Evolutionary conservation across 1,284 basidiomycete genomes (phyloP).

Genomic region (Sutorius eximius): DNA sequence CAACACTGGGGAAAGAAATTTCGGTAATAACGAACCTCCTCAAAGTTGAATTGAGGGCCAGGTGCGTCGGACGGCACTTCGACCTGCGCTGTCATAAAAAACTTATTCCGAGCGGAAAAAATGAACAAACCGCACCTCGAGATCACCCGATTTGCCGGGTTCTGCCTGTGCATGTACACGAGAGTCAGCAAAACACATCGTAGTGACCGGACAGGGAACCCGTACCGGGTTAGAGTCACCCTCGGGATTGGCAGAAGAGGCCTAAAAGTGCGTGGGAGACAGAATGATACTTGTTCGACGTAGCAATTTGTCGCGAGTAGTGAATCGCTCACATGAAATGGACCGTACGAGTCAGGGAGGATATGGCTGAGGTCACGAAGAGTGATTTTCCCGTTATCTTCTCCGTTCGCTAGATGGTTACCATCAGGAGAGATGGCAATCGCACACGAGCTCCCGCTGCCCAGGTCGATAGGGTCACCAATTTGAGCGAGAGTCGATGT

Average conservation of each 20-base stretch:
- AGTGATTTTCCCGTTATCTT: background rate
- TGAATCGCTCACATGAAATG: background rate
- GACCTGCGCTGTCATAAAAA: background rate
- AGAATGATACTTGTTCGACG: background rate
- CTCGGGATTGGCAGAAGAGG: no score
- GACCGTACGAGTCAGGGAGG: background rate
- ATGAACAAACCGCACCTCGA: background rate
- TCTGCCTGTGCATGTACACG: background rate
- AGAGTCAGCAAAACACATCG: background rate
- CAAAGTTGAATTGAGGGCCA: background rate
- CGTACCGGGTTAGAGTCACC: background rate
- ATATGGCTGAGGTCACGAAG: background rate
- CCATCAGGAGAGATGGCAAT: background rate
- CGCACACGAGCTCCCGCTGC: accelerated
- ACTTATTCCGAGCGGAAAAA: background rate
- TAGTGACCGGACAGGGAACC: background rate
- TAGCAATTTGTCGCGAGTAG: background rate
- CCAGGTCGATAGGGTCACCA: background rate
- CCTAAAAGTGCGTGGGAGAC: background rate
- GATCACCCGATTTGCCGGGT: background rate
- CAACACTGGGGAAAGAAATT: background rate
- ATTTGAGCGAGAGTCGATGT: background rate
- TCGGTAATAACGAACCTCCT: background rate
- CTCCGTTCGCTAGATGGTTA: background rate
- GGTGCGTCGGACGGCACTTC: background rate